These are phyloP conservation scores for Xerocomus cyaneibrunnescens DNA, from an alignment of 1,284 basidiomycete genomes.

Conservation along the genomic window DNA sequence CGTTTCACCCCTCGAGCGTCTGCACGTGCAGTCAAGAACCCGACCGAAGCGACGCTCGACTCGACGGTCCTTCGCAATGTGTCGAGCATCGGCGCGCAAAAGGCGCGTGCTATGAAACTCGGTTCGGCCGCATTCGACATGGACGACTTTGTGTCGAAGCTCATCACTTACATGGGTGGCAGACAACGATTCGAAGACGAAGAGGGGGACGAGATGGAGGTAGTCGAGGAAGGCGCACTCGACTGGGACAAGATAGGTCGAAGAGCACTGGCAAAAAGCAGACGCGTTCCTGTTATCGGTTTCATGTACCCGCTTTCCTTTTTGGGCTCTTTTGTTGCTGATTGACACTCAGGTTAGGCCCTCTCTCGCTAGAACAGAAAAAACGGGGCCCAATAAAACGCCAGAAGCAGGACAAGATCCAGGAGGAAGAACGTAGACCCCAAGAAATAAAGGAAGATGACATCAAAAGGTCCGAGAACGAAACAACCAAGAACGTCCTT, in stretches of 20 bases:
- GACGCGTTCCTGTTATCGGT: slow-evolving; percentile 68
- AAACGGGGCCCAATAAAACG: slow-evolving; percentile 60
- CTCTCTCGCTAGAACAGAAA: slow-evolving; percentile 75
- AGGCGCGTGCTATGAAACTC: slow-evolving; percentile 84
- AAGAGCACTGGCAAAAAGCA: slow-evolving; percentile 71
- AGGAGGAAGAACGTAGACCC: slow-evolving; percentile 64
- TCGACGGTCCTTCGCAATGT: slow-evolving; percentile 69
- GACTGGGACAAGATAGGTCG: slow-evolving; percentile 77
- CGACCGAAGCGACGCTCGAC: slow-evolving; percentile 79
- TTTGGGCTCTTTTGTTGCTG: slow-evolving; percentile 1
- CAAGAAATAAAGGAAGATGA: slow-evolving; percentile 77
- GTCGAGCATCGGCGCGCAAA: slow-evolving; percentile 69
- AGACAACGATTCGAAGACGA: slow-evolving; percentile 48
- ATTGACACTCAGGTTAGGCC: slow-evolving; percentile 60
- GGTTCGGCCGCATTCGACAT: slow-evolving; percentile 80
- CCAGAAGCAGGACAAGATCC: slow-evolving; percentile 70
- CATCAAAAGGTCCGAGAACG: slow-evolving; percentile 73
- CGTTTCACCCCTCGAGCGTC: slow-evolving; percentile 6
- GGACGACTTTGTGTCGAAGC: slow-evolving; percentile 76
- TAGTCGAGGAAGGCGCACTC: slow-evolving; percentile 44
- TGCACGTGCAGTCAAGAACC: slow-evolving; percentile 59
- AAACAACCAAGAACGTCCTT: slow-evolving; percentile 78
- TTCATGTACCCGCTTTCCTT: slow-evolving; percentile 67
- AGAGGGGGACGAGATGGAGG: slow-evolving; percentile 48
- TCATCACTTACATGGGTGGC: slow-evolving; percentile 73